These are phyloP conservation scores for Fusarium scirpi DNA, from an alignment of 2,329 filamentous ascomycete genomes.

Conservation along the genomic window DNA sequence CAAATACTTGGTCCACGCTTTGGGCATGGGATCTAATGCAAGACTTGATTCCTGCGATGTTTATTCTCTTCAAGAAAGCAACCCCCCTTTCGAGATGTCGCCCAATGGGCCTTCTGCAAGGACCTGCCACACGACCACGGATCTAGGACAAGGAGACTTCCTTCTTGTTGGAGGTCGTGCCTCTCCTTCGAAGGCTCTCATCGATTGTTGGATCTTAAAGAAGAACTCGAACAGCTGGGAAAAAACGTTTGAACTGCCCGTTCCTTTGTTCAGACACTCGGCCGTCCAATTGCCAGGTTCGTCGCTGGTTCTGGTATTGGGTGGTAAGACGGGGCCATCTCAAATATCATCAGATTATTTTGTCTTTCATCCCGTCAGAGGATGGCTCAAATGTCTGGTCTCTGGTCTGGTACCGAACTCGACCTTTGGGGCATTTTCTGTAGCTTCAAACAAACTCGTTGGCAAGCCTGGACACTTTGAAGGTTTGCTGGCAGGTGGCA, in stretches of 20 bases:
- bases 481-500: conserved; percentile 80
- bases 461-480: conserved; percentile 51
- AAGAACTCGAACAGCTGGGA: conserved; percentile 69
- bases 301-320: conserved; percentile 67
- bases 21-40: conserved; percentile 59
- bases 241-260: conserved; percentile 72
- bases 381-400: conserved; percentile 61
- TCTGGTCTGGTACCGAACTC: conserved; percentile 51
- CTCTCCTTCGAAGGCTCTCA: conserved; percentile 77
- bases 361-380: conserved; percentile 61
- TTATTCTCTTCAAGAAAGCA: conserved; percentile 50
- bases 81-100: conserved; percentile 45
- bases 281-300: conserved; percentile 65
- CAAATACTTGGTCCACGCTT: conserved; percentile 59
- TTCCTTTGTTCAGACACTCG: conserved; percentile 81
- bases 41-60: conserved; percentile 65
- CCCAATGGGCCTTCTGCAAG: conserved; percentile 54
- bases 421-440: conserved; percentile 60
- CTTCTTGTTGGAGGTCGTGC: conserved; percentile 81
- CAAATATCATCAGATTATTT: conserved; percentile 64
- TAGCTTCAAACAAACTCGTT: conserved; percentile 43
- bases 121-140: conserved; percentile 83
- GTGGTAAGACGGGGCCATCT: conserved; percentile 68
- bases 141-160: conserved; percentile 67
- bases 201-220: conserved; percentile 81